Percentiles rank a stretch among this genome's conserved stretches.
Evolutionary conservation across 352 stramenopile genomes (phyloP).

Genomic region (Globisporangium mamillatum): DNA sequence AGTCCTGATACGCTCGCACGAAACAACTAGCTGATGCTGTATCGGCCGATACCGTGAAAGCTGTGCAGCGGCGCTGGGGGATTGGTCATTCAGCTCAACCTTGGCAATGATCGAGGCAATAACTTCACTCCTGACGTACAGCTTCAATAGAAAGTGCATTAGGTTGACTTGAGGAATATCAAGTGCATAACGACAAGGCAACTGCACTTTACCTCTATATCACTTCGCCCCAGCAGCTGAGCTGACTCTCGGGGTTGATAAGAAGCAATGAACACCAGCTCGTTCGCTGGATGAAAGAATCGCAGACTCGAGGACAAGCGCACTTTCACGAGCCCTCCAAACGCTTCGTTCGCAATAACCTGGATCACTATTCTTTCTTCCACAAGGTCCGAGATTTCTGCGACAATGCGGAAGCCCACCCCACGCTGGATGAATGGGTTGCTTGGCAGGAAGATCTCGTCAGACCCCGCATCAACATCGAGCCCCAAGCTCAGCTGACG

Average conservation of each 20-base stretch:
- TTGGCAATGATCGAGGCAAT: background rate
- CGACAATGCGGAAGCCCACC: slow-evolving; percentile 21
- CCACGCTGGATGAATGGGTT: slow-evolving; percentile 26
- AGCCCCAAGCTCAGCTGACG: slow-evolving; percentile 21
- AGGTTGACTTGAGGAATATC: too few species aligned
- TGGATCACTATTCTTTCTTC: slow-evolving; percentile 26
- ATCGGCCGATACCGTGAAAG: background rate
- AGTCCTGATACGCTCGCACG: background rate
- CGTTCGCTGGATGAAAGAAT: slow-evolving; percentile 30
- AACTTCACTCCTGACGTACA: background rate
- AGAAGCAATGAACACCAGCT: slow-evolving; percentile 23
- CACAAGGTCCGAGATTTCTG: slow-evolving; percentile 25
- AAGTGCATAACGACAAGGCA: background rate
- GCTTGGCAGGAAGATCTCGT: slow-evolving; percentile 18
- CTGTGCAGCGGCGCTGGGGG: background rate
- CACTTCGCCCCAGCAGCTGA: background rate
- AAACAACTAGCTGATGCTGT: background rate
- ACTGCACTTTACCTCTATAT: slow-evolving; percentile 1
- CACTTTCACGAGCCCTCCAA: slow-evolving; percentile 17
- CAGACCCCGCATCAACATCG: slow-evolving; percentile 14
- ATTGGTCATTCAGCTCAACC: background rate
- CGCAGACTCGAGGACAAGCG: slow-evolving; percentile 18
- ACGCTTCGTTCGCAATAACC: slow-evolving; percentile 9
- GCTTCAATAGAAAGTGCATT: background rate
- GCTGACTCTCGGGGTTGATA: slow-evolving; percentile 7